Evolutionary conservation across 257 asterid species (phyloP), one percentile per base, ranked within the genome.

Genomic region (Solanum chiquidenum): DNA sequence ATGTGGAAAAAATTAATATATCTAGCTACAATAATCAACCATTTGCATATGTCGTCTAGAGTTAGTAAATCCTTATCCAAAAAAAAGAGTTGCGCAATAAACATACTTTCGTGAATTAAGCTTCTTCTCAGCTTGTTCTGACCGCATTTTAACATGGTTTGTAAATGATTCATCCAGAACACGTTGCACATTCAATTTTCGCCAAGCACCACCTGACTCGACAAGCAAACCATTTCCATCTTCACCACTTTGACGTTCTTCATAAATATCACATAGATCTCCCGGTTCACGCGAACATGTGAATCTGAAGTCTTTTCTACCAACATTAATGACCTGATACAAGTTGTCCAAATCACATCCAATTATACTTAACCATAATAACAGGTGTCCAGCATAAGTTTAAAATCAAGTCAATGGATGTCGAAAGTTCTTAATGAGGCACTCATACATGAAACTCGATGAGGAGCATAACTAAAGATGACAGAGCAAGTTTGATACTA

Each of bases 121-220:
- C 92, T 91, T 95, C 88, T 93, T 96, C 44, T 95, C 98, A 29
- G 99, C 99, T 94, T 96, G 98, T 91, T 94, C 98, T 82, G 99
- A 94, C 82, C 90, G 95, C 97, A 93, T 94, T 91, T 96, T 97
- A 88, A 97, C 98, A 83, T 94, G 99, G 89, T 97, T 96, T 92
- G 91, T 94, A 76, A 98, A 94, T 42, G 99, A 96, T 87, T 97
- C 99, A 74, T 97, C 99, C 91, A 97, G 91, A 89, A 92, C 98
- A 73, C 99, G 95, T 84, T 95, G 98, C 83, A 97, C 98, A 90
- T 91, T 96, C 90, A 97, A 93, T 93, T 96, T 97, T 90, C 98
- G 93, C 98, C 97, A 97, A 84, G 98, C 94, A 38, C 94, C 90
- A 62, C 99, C 99, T 23, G 98, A 94, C 91, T 97, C 99, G 87